Evolutionary conservation across 495 filamentous ascomycete genomes (phyloP).

Genomic region (Friedmanniomyces simplex): DNA sequence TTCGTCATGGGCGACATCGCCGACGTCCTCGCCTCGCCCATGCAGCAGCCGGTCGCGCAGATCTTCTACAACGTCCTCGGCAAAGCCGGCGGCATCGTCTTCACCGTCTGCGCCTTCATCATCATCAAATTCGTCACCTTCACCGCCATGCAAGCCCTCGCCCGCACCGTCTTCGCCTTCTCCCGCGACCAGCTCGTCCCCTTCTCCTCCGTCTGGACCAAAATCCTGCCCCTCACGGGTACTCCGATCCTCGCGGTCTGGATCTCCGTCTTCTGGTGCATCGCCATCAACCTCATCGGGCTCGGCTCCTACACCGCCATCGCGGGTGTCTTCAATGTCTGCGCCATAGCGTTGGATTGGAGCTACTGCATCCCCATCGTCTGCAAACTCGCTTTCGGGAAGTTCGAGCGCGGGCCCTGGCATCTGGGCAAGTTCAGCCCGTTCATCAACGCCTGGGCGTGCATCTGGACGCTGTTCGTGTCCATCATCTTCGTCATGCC

Average conservation of each 20-base stretch:
- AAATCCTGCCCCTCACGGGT: slow-evolving; percentile 41
- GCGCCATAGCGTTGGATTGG: slow-evolving; percentile 54
- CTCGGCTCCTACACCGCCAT: slow-evolving; percentile 53
- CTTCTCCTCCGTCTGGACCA: slow-evolving; percentile 44
- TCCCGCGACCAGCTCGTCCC: slow-evolving; percentile 51
- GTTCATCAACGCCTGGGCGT: slow-evolving; percentile 43
- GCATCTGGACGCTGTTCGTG: slow-evolving; percentile 51
- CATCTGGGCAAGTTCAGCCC: slow-evolving; percentile 42
- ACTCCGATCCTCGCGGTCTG: slow-evolving; percentile 54
- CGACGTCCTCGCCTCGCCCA: slow-evolving; percentile 36
- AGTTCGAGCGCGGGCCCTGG: slow-evolving; percentile 52
- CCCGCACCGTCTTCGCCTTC: slow-evolving; percentile 52
- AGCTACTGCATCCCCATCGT: slow-evolving; percentile 52
- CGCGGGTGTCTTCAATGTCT: slow-evolving; percentile 52
- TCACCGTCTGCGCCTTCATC: slow-evolving; percentile 48
- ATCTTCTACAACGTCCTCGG: slow-evolving; percentile 55
- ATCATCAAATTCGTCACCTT: slow-evolving; percentile 51
- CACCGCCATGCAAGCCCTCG: slow-evolving; percentile 52
- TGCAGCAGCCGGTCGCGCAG: slow-evolving; percentile 53
- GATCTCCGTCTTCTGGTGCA: slow-evolving; percentile 46
- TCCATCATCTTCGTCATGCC: slow-evolving; percentile 52
- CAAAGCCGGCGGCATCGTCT: slow-evolving; percentile 47
- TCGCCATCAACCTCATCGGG: slow-evolving; percentile 54
- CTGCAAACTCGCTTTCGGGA: slow-evolving; percentile 47
- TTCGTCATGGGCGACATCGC: slow-evolving; percentile 48